These are phyloP conservation scores for Monosporozyma servazzii DNA, from an alignment of 805 yeast species.

Conservation along the genomic window DNA sequence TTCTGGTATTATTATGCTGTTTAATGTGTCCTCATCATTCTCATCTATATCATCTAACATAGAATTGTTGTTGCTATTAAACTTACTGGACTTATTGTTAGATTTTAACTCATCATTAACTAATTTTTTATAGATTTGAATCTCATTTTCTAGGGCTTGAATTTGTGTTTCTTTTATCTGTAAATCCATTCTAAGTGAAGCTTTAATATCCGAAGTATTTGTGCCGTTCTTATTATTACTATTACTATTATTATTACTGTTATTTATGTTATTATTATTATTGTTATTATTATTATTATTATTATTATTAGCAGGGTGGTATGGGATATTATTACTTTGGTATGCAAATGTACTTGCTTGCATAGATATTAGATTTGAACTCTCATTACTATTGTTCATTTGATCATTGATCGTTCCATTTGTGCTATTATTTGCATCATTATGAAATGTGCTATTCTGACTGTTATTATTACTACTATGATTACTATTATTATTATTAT, in stretches of 20 bases:
- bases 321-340: slow-evolving; percentile 1
- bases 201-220: slow-evolving; percentile 17
- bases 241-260: not conserved
- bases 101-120: slow-evolving; percentile 30
- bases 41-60: slow-evolving; percentile 2
- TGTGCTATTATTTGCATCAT: not conserved
- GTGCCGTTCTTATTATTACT: not conserved
- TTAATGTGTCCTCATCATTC: slow-evolving; percentile 4
- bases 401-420: not conserved
- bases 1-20: slow-evolving; percentile 30
- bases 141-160: slow-evolving; percentile 37
- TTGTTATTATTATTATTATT: not conserved
- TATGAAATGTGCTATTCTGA: not conserved
- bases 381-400: not conserved
- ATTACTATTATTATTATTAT: not conserved
- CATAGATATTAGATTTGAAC: not conserved
- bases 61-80: slow-evolving; percentile 13
- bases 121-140: slow-evolving; percentile 29
- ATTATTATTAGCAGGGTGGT: not conserved
- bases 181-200: slow-evolving; percentile 40
- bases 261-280: not conserved
- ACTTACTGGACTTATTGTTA: slow-evolving; percentile 25
- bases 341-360: not conserved
- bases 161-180: slow-evolving; percentile 47
- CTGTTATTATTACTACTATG: not conserved